phyloP scores from a whole-genome alignment of 2,329 filamentous ascomycete genomes.

The Onygenales sp. region DNA sequence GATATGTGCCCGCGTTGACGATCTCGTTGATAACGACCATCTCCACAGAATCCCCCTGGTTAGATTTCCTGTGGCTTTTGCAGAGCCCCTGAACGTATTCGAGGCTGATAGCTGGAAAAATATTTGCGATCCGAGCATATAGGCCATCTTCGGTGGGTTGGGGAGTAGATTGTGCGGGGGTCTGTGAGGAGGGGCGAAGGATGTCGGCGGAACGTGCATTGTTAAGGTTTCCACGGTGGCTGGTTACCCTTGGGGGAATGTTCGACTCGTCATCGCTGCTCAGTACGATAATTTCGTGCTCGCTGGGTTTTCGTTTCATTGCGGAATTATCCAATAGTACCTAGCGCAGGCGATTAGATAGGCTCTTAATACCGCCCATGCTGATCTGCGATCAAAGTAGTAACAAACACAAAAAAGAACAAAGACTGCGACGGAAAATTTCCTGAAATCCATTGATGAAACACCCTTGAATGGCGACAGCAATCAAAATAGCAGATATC shows the following conservation, averaged over 20 bases:
- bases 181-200: neutral
- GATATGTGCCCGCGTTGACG: constrained; percentile 32
- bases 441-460: too few relatives aligned
- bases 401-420: too few relatives aligned
- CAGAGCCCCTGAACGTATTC: constrained; percentile 33
- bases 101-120: constrained; percentile 41
- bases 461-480: too few relatives aligned
- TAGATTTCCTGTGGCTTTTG: constrained; percentile 9
- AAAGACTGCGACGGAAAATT: too few relatives aligned
- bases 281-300: neutral
- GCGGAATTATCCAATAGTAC: too few relatives aligned
- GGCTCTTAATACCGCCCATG: too few relatives aligned
- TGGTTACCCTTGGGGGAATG: too few relatives aligned
- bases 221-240: neutral
- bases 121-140: constrained; percentile 22
- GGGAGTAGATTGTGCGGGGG: neutral
- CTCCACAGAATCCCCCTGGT: constrained; percentile 6
- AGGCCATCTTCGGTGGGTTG: neutral
- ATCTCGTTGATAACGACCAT: constrained; percentile 34
- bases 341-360: too few relatives aligned
- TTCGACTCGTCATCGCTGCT: neutral
- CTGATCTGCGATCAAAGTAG: too few relatives aligned
- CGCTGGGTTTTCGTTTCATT: constrained; percentile 2
- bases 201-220: neutral
- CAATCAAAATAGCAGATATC: too few relatives aligned